Conservation (phyloP, 2,329 filamentous ascomycete genomes). For the Penicillium digitatum region DNA sequence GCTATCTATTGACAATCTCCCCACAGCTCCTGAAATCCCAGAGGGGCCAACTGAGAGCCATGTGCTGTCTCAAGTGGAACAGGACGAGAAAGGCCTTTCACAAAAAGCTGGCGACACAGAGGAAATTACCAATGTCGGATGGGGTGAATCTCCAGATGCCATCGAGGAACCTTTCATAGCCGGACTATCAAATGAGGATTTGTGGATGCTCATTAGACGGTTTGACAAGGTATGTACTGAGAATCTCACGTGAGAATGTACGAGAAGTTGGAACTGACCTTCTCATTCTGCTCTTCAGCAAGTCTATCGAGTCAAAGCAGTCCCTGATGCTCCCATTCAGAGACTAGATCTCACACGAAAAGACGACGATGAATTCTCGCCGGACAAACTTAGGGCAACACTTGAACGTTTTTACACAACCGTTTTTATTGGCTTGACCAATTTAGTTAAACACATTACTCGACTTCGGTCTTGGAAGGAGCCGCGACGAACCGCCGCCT, state of each 20-base stretch:
- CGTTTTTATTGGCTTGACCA: slow-evolving; percentile 63
- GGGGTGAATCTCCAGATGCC: slow-evolving; percentile 10
- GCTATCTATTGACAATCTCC: background rate
- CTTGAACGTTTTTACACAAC: slow-evolving; percentile 80
- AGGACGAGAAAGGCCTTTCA: slow-evolving; percentile 18
- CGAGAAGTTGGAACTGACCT: background rate
- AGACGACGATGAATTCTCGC: slow-evolving; percentile 78
- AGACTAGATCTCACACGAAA: slow-evolving; percentile 75
- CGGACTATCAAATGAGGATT: slow-evolving; percentile 65
- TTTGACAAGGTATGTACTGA: slow-evolving; percentile 62
- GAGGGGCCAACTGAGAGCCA: slow-evolving; percentile 25
- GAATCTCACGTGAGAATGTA: too few relatives aligned
- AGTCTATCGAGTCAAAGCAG: slow-evolving; percentile 68
- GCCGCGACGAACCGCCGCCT: slow-evolving; percentile 61
- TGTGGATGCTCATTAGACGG: slow-evolving; percentile 67
- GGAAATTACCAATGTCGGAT: slow-evolving; percentile 20
- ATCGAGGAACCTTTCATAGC: slow-evolving; percentile 53
- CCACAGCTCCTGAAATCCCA: background rate
- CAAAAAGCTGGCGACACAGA: slow-evolving; percentile 15
- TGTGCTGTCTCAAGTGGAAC: slow-evolving; percentile 20
- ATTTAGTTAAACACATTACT: slow-evolving; percentile 67
- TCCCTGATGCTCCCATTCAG: slow-evolving; percentile 57
- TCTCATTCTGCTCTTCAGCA: slow-evolving; percentile 42
- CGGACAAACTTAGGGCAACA: slow-evolving; percentile 74
- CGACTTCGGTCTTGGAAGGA: slow-evolving; percentile 78